These are phyloP conservation scores for Oxytropis ochrocephala DNA, from an alignment of 306 rosid species.

Conservation along the genomic window DNA sequence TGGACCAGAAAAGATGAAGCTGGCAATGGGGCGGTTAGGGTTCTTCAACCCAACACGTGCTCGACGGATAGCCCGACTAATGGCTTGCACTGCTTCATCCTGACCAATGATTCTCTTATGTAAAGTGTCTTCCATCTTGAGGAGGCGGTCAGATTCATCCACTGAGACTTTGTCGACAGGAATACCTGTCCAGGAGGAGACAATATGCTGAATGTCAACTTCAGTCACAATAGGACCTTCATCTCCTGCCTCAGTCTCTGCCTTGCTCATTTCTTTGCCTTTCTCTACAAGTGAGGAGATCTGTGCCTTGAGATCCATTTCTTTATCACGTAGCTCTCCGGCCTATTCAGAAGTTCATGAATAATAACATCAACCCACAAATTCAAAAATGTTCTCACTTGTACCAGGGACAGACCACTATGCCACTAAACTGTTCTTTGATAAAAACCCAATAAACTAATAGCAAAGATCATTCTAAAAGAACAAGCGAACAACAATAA, in stretches of 20 bases:
- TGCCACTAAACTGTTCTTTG: background rate
- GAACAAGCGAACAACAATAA: background rate
- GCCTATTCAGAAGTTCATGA: slow-evolving; percentile 47
- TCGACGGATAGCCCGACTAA: slow-evolving; percentile 90
- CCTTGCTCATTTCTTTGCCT: slow-evolving; percentile 98
- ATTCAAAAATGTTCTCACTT: background rate
- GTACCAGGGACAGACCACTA: background rate
- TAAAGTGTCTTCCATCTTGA: slow-evolving; percentile 94
- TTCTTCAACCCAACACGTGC: slow-evolving; percentile 96
- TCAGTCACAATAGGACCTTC: slow-evolving; percentile 84
- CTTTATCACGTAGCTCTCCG: slow-evolving; percentile 90
- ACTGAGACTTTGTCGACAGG: slow-evolving; percentile 95
- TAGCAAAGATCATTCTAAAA: slow-evolving; percentile 2
- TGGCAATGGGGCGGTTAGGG: slow-evolving; percentile 96
- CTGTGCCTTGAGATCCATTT: slow-evolving; percentile 93
- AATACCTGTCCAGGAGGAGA: slow-evolving; percentile 96
- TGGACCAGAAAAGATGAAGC: slow-evolving; percentile 98
- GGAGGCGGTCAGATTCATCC: slow-evolving; percentile 96
- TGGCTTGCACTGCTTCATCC: slow-evolving; percentile 97
- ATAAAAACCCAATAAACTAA: background rate
- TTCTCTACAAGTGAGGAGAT: slow-evolving; percentile 80
- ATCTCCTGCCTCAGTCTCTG: slow-evolving; percentile 93
- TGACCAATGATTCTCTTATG: slow-evolving; percentile 85
- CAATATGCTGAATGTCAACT: slow-evolving; percentile 87
- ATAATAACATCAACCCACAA: slow-evolving; percentile 1